A percentile compares a stretch with the other conserved stretches of the same genome.
Evolutionary conservation across 305 asterid genomes (phyloP).

Genomic region (Ilex paraguariensis): DNA sequence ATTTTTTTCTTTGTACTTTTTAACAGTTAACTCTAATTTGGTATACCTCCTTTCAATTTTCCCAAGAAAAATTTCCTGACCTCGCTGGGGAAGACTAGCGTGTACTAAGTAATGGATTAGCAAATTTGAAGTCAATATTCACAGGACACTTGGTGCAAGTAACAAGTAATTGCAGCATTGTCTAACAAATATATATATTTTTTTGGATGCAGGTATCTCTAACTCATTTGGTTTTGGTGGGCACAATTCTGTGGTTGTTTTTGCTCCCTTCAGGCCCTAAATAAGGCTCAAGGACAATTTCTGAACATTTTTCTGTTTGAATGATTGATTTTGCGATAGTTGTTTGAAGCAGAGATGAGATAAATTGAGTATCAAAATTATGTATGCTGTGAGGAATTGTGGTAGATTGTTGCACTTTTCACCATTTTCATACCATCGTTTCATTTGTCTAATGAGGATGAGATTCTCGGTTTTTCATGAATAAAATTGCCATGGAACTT

Average conservation of each 20-base stretch:
- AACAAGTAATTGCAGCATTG: background rate
- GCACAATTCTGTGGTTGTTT: conserved; percentile 55
- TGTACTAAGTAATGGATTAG: too few relatives aligned
- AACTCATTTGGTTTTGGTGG: conserved; percentile 70
- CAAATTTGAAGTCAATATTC: too few relatives aligned
- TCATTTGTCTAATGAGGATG: background rate
- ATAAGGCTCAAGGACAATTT: background rate
- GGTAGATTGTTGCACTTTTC: background rate
- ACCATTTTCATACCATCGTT: background rate
- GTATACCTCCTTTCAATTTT: too few relatives aligned
- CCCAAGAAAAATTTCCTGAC: too few relatives aligned
- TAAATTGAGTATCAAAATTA: too few relatives aligned
- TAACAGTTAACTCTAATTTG: too few relatives aligned
- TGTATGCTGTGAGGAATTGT: background rate
- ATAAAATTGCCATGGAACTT: conserved; percentile 2
- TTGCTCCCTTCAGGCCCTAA: conserved; percentile 51
- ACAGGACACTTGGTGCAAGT: too few relatives aligned
- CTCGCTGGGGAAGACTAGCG: too few relatives aligned
- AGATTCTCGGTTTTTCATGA: background rate
- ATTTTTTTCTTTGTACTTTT: too few relatives aligned
- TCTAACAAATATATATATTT: background rate
- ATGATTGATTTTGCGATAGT: too few relatives aligned
- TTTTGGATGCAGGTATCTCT: conserved; percentile 46
- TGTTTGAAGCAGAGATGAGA: too few relatives aligned
- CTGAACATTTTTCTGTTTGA: background rate